Base-by-base conservation (phyloP, 805 yeast species). In the Clavispora carvajalis region DNA sequence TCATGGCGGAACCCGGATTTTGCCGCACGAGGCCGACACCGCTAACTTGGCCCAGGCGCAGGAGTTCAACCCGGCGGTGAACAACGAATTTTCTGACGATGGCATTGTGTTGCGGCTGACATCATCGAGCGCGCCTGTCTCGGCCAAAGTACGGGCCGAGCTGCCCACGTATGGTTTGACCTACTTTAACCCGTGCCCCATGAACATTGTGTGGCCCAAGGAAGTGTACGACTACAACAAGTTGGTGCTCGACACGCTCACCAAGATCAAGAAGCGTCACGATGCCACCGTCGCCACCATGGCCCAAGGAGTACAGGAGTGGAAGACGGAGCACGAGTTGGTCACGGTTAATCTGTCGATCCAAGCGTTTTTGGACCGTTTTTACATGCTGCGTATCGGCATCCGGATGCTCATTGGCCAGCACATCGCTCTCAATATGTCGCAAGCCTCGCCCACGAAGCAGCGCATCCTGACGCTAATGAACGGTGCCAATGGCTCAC, bases 361-460 rank as follows among this genome's bases (percentile, higher is more conserved):
- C 25, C 95, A 89, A 62, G 73, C 79, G 12, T 88, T 89, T 55
- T 67, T 88, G 47, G 96, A 89, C 63, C 63, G 93, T 23, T 88
- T 88, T 58, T 88, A 89, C 67, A 81, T 88, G 89, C 81, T 88
- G 39, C 73, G 96, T 43, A 89, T 89, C 46, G 96, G 96, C 2
- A 89, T 89, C 45, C 74, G 96, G 48, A 89, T 89, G 95, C 73
- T 88, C 30, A 85, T 88, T 54, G 96, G 96, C n/a, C 96, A 88
- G 65, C 95, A 88, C 54, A 82, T 88, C 48, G 91, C 96, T 1
- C 72, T 88, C 38, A 82, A 80, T 63, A 75, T 76, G 70, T 80
- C 82, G 36, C 84, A 83, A 52, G 64, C 64, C 15, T 63, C 64
- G 37, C 68, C 70, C 17, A 61, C 72, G 3, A 62, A 64, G 44